Percentiles rank a stretch among this genome's conserved stretches.
phyloP scores from a whole-genome alignment of 1,284 basidiomycete genomes.

The Hypsizygus ulmarius region DNA sequence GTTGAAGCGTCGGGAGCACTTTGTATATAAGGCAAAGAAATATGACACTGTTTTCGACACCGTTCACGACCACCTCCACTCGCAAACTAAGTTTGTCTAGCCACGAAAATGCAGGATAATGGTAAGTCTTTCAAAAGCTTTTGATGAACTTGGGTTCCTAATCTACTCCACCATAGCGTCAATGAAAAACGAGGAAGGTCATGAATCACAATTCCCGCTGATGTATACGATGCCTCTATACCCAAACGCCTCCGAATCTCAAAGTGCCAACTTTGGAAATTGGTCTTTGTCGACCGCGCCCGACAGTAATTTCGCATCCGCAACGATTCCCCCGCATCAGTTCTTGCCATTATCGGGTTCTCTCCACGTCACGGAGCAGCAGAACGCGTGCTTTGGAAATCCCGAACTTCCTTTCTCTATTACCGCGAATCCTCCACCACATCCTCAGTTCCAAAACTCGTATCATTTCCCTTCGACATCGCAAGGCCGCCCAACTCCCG shows the following conservation, averaged over 20 bases:
- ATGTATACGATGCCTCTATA: constrained; percentile 9
- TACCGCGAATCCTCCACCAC: neutral
- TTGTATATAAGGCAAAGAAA: constrained; percentile 18
- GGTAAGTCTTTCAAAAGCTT: constrained; percentile 9
- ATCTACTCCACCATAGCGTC: constrained; percentile 1
- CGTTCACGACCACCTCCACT: constrained; percentile 2
- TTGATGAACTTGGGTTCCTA: neutral
- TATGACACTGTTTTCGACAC: constrained; percentile 7
- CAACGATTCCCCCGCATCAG: neutral
- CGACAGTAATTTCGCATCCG: neutral
- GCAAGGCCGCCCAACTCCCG: constrained; percentile 1
- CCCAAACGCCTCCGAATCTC: neutral
- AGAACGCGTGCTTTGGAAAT: neutral
- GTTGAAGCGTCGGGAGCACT: constrained; percentile 8
- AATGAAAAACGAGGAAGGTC: constrained; percentile 20
- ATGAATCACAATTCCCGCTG: constrained; percentile 1
- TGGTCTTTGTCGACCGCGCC: constrained; percentile 11
- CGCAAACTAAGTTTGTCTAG: neutral
- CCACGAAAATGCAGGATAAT: constrained; percentile 9
- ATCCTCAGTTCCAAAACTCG: neutral
- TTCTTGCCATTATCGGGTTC: neutral
- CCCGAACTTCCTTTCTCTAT: neutral
- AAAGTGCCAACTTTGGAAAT: constrained; percentile 3
- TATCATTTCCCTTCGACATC: neutral
- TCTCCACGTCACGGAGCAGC: neutral